Evolutionary conservation across 1,284 basidiomycete genomes (phyloP).

Genomic region (Fereydounia khargensis): DNA sequence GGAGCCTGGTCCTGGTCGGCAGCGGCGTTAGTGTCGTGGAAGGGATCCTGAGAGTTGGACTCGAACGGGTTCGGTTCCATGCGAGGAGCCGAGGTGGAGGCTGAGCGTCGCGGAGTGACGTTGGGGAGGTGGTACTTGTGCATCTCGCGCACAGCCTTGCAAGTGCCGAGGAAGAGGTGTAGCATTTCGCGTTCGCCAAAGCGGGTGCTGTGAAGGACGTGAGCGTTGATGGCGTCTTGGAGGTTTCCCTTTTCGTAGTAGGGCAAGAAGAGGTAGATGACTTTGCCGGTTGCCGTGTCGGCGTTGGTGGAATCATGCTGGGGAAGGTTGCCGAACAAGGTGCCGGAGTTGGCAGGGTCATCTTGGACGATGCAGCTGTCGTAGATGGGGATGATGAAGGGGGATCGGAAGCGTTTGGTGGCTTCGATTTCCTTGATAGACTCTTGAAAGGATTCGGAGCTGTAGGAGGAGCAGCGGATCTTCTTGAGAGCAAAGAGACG

Average conservation of each 20-base stretch:
- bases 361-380: slow-evolving; percentile 55
- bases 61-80: slow-evolving; percentile 27
- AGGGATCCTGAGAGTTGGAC: slow-evolving; percentile 25
- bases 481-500: slow-evolving; percentile 55
- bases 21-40: slow-evolving; percentile 12
- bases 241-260: slow-evolving; percentile 80
- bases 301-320: slow-evolving; percentile 34
- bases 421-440: slow-evolving; percentile 57
- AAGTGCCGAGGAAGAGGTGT: slow-evolving; percentile 85
- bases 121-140: slow-evolving; percentile 63
- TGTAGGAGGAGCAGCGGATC: slow-evolving; percentile 53
- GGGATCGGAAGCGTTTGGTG: slow-evolving; percentile 53
- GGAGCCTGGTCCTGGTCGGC: slow-evolving; percentile 6
- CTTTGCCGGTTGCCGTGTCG: slow-evolving; percentile 28
- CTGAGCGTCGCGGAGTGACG: slow-evolving; percentile 11
- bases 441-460: slow-evolving; percentile 48
- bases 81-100: slow-evolving; percentile 4
- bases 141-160: slow-evolving; percentile 88
- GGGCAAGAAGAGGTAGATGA: slow-evolving; percentile 68
- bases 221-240: slow-evolving; percentile 87
- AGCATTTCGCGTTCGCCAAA: slow-evolving; percentile 87
- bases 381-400: slow-evolving; percentile 52
- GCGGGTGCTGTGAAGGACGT: slow-evolving; percentile 76
- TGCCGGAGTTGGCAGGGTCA: slow-evolving; percentile 20
- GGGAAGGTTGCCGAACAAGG: slow-evolving; percentile 39